Evolutionary conservation across 1,284 basidiomycete genomes (phyloP).

Genomic region (Boletus semigastroideus): DNA sequence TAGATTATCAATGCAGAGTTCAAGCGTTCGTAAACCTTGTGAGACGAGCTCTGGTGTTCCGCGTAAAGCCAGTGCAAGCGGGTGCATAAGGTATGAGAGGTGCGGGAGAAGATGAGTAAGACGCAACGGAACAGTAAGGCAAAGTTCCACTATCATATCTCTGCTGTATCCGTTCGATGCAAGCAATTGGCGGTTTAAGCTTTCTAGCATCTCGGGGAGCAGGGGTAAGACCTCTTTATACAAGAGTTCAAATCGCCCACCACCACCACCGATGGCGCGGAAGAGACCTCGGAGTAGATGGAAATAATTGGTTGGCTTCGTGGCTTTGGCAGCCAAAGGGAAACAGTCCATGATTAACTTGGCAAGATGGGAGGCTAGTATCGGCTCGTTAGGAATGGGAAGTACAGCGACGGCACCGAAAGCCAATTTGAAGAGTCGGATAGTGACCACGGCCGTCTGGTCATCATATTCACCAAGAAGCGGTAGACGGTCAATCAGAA

Average conservation of each 20-base stretch:
- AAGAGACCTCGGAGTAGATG: constrained; percentile 94
- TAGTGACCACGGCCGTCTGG: constrained; percentile 75
- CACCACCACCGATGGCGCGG: constrained; percentile 93
- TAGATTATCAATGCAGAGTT: constrained; percentile 99
- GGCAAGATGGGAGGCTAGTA: constrained; percentile 89
- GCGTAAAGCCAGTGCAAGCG: constrained; percentile 88
- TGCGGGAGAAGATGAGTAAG: constrained; percentile 96
- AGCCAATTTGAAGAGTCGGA: constrained; percentile 95
- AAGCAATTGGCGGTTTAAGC: constrained; percentile 87
- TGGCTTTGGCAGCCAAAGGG: constrained; percentile 88
- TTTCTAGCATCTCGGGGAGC: constrained; percentile 96
- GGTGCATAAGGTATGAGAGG: constrained; percentile 95
- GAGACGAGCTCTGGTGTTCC: constrained; percentile 90
- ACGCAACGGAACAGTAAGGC: constrained; percentile 94
- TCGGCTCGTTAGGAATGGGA: constrained; percentile 83
- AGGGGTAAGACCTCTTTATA: constrained; percentile 98
- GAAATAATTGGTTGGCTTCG: constrained; percentile 92
- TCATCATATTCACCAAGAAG: constrained; percentile 87
- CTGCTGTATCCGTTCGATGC: constrained; percentile 75
- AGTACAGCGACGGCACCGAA: constrained; percentile 87
- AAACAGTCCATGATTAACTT: constrained; percentile 98
- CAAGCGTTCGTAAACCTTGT: constrained; percentile 94
- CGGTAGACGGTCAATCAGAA: constrained; percentile 82
- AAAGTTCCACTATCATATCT: constrained; percentile 96
- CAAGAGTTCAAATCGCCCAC: constrained; percentile 90